Percentiles rank a stretch among this genome's conserved stretches.
Evolutionary conservation across 345 rosid genomes (phyloP).

Genomic region (Balakata baccata): DNA sequence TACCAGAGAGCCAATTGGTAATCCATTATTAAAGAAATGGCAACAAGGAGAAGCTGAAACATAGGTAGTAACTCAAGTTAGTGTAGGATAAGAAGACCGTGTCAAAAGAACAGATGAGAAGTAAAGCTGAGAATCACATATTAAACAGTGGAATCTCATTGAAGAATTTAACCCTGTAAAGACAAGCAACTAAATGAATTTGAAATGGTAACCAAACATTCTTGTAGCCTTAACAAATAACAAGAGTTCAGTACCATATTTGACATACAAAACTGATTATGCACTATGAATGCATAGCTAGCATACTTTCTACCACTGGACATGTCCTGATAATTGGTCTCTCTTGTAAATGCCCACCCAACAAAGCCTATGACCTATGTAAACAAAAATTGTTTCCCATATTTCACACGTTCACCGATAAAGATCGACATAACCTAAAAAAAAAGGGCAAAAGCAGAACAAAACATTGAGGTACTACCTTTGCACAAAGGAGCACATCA

Average conservation of each 20-base stretch:
- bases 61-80: slow-evolving; percentile 13
- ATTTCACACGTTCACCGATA: neutral
- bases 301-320: neutral
- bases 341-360: neutral
- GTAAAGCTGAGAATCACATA: neutral
- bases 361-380: neutral
- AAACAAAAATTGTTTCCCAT: neutral
- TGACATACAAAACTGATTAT: neutral
- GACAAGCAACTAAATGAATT: neutral
- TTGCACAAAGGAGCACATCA: slow-evolving; percentile 62
- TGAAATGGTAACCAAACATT: neutral
- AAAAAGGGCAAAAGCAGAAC: neutral
- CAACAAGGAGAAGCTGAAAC: slow-evolving; percentile 66
- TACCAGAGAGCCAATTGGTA: slow-evolving; percentile 73
- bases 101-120: neutral
- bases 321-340: neutral
- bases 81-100: slow-evolving; percentile 12
- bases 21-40: slow-evolving; percentile 56
- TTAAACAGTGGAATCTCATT: neutral
- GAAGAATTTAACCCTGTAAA: neutral
- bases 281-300: neutral
- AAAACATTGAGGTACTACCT: slow-evolving; percentile 36
- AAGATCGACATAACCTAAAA: too few relatives aligned
- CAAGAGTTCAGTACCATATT: neutral
- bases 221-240: neutral